phyloP scores from a whole-genome alignment of 345 rosid species.

The Alliaria petiolata region DNA sequence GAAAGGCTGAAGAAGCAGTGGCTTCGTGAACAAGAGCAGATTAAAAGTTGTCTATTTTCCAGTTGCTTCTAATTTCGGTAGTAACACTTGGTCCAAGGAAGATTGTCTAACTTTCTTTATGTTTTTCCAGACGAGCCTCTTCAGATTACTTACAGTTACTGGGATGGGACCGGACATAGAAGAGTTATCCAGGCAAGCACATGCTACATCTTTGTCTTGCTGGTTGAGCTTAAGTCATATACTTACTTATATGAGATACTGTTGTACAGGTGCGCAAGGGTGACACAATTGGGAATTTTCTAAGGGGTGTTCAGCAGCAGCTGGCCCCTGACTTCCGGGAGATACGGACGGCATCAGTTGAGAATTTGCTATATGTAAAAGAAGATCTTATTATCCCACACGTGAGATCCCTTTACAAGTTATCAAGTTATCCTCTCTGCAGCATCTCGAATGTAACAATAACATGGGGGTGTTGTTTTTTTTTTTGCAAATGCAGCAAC shows the following conservation, averaged over 20 bases:
- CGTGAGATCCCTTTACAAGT: slow-evolving; percentile 49
- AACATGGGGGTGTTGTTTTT: background rate
- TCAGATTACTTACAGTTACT: slow-evolving; percentile 94
- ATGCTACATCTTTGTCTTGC: background rate
- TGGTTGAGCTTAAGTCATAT: background rate
- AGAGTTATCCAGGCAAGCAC: slow-evolving; percentile 75
- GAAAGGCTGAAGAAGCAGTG: slow-evolving; percentile 93
- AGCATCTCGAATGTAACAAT: background rate
- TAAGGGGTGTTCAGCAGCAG: slow-evolving; percentile 90
- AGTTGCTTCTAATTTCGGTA: background rate
- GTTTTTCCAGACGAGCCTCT: slow-evolving; percentile 77
- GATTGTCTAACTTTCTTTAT: slow-evolving; percentile 4
- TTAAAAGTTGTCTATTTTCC: slow-evolving; percentile 52
- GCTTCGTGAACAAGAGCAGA: slow-evolving; percentile 83
- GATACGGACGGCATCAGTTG: slow-evolving; percentile 88
- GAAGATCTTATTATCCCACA: slow-evolving; percentile 98
- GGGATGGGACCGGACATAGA: slow-evolving; percentile 99
- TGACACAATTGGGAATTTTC: slow-evolving; percentile 84
- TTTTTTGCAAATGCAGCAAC: slow-evolving; percentile 66
- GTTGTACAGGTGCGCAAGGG: slow-evolving; percentile 73
- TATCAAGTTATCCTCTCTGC: background rate
- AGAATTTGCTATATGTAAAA: slow-evolving; percentile 92
- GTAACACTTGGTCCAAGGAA: background rate
- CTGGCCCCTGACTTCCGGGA: slow-evolving; percentile 99
- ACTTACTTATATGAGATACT: background rate